Conservation (phyloP, 176 grass and related monocot genomes). For the Carex scoparia region DNA sequence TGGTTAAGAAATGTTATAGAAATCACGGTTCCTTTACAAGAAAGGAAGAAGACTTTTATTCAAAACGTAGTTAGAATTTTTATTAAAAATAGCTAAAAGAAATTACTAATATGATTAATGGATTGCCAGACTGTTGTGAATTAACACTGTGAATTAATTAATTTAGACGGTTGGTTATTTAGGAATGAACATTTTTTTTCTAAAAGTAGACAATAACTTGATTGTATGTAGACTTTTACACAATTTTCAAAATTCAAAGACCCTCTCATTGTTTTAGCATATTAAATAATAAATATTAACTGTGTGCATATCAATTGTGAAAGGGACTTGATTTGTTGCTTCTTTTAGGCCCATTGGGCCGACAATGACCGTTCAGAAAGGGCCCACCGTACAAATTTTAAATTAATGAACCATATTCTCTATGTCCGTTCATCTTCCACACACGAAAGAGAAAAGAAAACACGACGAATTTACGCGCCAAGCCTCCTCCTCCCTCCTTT, state of each 20-base stretch:
- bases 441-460: slow-evolving; percentile 36
- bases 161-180: too few relatives aligned
- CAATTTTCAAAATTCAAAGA: not conserved
- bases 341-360: not conserved
- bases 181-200: too few relatives aligned
- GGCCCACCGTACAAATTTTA: not conserved
- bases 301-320: not conserved
- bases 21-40: too few relatives aligned
- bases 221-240: too few relatives aligned
- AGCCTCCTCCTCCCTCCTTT: slow-evolving; percentile 1
- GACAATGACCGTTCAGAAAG: not conserved
- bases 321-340: not conserved
- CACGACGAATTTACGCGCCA: slow-evolving; percentile 41
- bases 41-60: too few relatives aligned
- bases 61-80: too few relatives aligned
- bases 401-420: not conserved
- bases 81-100: too few relatives aligned
- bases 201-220: too few relatives aligned
- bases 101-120: too few relatives aligned
- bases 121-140: too few relatives aligned
- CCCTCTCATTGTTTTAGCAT: not conserved
- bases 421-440: slow-evolving; percentile 23
- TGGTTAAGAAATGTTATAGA: too few relatives aligned
- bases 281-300: not conserved
- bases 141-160: too few relatives aligned